Percentiles rank a stretch among this genome's conserved stretches.
Evolutionary conservation across 2,329 filamentous ascomycete genomes (phyloP).

Genomic region (Rhytidhysteron rufulum): DNA sequence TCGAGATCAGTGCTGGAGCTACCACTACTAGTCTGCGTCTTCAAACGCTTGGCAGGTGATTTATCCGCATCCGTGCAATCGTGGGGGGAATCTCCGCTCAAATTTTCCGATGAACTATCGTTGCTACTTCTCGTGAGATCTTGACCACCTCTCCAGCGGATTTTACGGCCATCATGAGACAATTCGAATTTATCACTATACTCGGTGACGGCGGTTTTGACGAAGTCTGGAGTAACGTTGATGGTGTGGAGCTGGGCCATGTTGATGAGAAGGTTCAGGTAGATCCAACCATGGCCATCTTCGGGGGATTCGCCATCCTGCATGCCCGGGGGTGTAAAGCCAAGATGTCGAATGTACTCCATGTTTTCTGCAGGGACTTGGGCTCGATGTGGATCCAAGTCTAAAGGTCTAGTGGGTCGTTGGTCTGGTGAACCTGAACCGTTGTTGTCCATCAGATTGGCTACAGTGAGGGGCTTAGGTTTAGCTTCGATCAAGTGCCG

Average conservation of each 20-base stretch:
- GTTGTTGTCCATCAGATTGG: slow-evolving; percentile 23
- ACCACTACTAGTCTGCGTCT: slow-evolving; percentile 20
- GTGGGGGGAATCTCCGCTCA: slow-evolving; percentile 49
- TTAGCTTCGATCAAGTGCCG: slow-evolving; percentile 12
- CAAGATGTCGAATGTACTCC: slow-evolving; percentile 72
- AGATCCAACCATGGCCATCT: slow-evolving; percentile 74
- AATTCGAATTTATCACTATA: slow-evolving; percentile 74
- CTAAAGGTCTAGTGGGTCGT: slow-evolving; percentile 69
- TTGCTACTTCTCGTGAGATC: slow-evolving; percentile 64
- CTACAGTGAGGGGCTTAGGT: slow-evolving; percentile 7
- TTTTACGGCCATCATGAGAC: slow-evolving; percentile 71
- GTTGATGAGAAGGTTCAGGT: slow-evolving; percentile 74
- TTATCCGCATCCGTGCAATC: slow-evolving; percentile 35
- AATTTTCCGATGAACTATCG: slow-evolving; percentile 47
- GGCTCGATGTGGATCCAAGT: slow-evolving; percentile 73
- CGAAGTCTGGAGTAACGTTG: slow-evolving; percentile 75
- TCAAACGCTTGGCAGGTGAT: slow-evolving; percentile 24
- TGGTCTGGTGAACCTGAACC: slow-evolving; percentile 57
- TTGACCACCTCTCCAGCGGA: slow-evolving; percentile 71
- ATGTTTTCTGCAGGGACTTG: slow-evolving; percentile 76
- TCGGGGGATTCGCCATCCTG: slow-evolving; percentile 50
- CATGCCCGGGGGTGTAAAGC: slow-evolving; percentile 59
- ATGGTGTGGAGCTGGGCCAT: slow-evolving; percentile 83
- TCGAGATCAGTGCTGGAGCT: slow-evolving; percentile 15
- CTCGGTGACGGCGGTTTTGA: slow-evolving; percentile 66